Evolutionary conservation across 345 rosid genomes (phyloP).

Genomic region (Excoecaria agallocha): DNA sequence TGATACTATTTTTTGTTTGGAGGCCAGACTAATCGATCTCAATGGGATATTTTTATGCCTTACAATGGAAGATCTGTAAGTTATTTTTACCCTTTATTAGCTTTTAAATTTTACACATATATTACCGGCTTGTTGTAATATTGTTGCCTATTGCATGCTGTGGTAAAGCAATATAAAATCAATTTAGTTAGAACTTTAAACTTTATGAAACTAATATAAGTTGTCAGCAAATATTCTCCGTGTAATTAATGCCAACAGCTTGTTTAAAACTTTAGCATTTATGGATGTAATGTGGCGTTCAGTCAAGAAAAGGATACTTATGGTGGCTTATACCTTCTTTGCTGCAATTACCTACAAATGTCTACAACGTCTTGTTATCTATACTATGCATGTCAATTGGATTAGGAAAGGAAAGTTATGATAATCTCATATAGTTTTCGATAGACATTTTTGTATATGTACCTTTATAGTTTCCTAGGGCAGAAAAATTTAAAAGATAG

Average conservation of each 20-base stretch:
- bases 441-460: neutral
- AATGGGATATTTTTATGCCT: slow-evolving; percentile 48
- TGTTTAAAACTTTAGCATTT: neutral
- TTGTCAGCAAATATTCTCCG: neutral
- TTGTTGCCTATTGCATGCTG: neutral
- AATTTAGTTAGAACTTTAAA: neutral
- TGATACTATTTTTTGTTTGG: no score
- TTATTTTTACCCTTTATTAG: neutral
- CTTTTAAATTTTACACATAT: neutral
- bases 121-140: neutral
- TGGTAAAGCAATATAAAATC: neutral
- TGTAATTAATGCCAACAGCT: neutral
- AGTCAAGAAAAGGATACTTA: neutral
- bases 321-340: neutral
- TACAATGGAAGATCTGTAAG: no score
- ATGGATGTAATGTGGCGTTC: neutral
- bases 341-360: neutral
- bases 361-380: neutral
- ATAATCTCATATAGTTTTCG: neutral
- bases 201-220: neutral
- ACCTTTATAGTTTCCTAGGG: neutral
- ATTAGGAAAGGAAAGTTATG: neutral
- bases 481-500: neutral
- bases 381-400: neutral
- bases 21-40: no score